These are phyloP conservation scores for Hypoxylon sp. DNA, from an alignment of 2,329 filamentous ascomycete species.

Conservation along the genomic window DNA sequence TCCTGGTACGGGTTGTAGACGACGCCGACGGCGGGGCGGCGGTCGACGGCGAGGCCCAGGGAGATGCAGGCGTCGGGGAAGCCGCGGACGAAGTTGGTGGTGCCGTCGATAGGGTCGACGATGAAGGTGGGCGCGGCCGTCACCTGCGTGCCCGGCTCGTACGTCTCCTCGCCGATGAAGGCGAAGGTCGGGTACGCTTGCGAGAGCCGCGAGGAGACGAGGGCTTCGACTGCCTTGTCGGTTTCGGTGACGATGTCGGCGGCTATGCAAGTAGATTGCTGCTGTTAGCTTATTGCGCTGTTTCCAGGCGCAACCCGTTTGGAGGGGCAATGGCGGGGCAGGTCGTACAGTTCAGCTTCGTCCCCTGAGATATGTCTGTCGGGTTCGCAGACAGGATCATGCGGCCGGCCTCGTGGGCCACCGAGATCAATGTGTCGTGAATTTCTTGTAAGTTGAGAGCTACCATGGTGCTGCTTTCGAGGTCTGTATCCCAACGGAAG, in stretches of 20 bases:
- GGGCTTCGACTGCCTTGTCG: conserved; percentile 73
- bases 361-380: conserved; percentile 66
- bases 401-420: conserved; percentile 72
- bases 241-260: conserved; percentile 77
- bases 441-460: conserved; percentile 70
- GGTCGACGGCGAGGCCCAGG: conserved; percentile 75
- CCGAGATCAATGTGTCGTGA: conserved; percentile 68
- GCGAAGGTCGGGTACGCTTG: conserved; percentile 65
- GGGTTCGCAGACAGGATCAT: conserved; percentile 74
- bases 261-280: conserved; percentile 57
- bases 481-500: not conserved
- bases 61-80: conserved; percentile 82
- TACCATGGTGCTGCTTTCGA: conserved; percentile 57
- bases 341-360: conserved; percentile 72
- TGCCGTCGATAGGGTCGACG: conserved; percentile 85
- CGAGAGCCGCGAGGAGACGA: conserved; percentile 66
- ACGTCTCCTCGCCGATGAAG: conserved; percentile 83
- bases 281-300: conserved; percentile 12
- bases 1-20: conserved; percentile 84
- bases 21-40: conserved; percentile 74
- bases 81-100: conserved; percentile 83
- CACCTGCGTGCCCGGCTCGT: conserved; percentile 72
- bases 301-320: conserved; percentile 8
- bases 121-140: conserved; percentile 79
- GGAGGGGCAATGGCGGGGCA: conserved; percentile 42